Conservation (phyloP, 1,139 yeast genomes). For the Pichia sp. region DNA sequence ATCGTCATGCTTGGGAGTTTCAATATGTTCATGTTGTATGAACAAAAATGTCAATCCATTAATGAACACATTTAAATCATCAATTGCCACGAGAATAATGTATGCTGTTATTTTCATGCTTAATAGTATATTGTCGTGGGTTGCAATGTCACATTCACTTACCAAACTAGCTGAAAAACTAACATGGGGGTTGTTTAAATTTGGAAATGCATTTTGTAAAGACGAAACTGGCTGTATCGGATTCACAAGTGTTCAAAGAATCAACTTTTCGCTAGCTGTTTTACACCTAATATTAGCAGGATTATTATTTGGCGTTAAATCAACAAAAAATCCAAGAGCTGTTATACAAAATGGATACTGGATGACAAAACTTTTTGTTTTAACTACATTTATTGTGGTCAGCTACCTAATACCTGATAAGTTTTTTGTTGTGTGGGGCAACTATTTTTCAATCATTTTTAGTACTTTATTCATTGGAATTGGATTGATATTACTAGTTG, state of each 20-base stretch:
- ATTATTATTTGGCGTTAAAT: conserved; percentile 63
- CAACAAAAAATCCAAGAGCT: conserved; percentile 75
- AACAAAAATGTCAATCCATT: conserved; percentile 41
- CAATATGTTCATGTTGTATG: conserved; percentile 63
- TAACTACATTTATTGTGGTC: conserved; percentile 51
- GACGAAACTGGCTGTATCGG: conserved; percentile 80
- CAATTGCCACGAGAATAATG: conserved; percentile 71
- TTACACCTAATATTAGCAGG: conserved; percentile 69
- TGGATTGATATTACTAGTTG: conserved; percentile 85
- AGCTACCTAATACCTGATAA: conserved; percentile 80
- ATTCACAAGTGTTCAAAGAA: conserved; percentile 85
- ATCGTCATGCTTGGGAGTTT: conserved; percentile 82
- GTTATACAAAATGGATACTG: conserved; percentile 87
- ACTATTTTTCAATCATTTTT: conserved; percentile 76
- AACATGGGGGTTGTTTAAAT: conserved; percentile 61
- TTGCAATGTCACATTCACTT: conserved; percentile 78
- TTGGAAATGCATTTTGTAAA: conserved; percentile 53
- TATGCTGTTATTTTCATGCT: conserved; percentile 74
- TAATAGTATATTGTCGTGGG: conserved; percentile 85
- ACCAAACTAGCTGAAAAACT: conserved; percentile 68
- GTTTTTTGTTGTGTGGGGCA: conserved; percentile 87
- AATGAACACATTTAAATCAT: conserved; percentile 57
- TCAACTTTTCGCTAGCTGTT: conserved; percentile 81
- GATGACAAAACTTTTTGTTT: conserved; percentile 64
- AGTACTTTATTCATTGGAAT: conserved; percentile 82